A percentile compares a stretch with the other conserved stretches of the same genome.
phyloP scores from a whole-genome alignment of 352 stramenopile genomes.

The Globisporangium solare region DNA sequence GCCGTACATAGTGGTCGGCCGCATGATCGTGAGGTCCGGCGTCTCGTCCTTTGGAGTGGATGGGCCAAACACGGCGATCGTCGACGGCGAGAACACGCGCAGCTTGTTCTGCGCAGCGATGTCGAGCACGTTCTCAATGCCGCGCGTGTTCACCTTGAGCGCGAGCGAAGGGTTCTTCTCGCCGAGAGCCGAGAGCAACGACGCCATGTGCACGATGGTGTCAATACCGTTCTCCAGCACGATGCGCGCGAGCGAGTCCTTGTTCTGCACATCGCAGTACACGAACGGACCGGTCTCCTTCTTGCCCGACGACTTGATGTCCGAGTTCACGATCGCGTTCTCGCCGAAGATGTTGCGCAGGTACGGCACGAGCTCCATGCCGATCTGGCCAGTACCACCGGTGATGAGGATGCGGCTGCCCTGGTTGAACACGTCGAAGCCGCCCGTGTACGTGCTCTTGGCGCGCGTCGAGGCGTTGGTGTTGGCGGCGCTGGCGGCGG shows the following conservation, averaged over 20 bases:
- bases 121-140: conserved; percentile 89
- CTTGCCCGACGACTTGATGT: conserved; percentile 60
- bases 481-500: conserved; percentile 1
- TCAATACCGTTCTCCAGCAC: conserved; percentile 85
- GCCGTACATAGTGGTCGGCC: conserved; percentile 90
- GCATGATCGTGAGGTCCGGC: conserved; percentile 88
- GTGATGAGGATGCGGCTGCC: conserved; percentile 68
- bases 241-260: conserved; percentile 69
- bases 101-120: conserved; percentile 85
- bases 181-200: conserved; percentile 84
- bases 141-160: conserved; percentile 86
- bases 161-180: conserved; percentile 89
- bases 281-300: conserved; percentile 60
- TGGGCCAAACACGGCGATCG: conserved; percentile 88
- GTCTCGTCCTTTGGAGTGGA: conserved; percentile 82
- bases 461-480: conserved; percentile 13
- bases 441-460: conserved; percentile 42
- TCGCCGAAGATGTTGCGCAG: conserved; percentile 58
- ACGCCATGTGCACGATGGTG: conserved; percentile 90
- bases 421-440: conserved; percentile 52
- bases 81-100: conserved; percentile 87
- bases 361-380: conserved; percentile 83
- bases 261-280: conserved; percentile 82
- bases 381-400: conserved; percentile 78
- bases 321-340: conserved; percentile 73